phyloP scores from a whole-genome alignment of 768 basidiomycete genomes.

The Boletus rex-veris region DNA sequence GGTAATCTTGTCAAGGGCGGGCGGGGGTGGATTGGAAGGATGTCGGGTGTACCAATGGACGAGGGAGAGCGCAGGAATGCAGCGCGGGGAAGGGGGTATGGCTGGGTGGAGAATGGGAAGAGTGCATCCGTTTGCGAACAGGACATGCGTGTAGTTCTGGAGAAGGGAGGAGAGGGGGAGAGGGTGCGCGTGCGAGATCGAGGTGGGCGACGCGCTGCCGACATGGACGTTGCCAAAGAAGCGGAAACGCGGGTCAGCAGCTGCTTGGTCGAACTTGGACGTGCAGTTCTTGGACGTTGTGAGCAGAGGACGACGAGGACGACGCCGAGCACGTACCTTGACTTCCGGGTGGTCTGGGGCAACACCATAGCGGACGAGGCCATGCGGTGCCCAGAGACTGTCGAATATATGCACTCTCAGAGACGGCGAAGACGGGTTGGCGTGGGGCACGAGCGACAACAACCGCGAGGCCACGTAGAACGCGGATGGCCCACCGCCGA shows the following conservation, averaged over 20 bases:
- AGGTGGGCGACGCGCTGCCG: slow-evolving; percentile 30
- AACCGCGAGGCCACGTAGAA: slow-evolving; percentile 91
- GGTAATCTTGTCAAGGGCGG: slow-evolving; percentile 57
- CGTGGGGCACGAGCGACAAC: slow-evolving; percentile 55
- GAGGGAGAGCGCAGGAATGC: slow-evolving; percentile 71
- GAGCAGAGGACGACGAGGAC: slow-evolving; percentile 7
- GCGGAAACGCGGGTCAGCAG: slow-evolving; percentile 72
- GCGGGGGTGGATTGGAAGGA: slow-evolving; percentile 61
- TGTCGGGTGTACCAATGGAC: slow-evolving; percentile 98
- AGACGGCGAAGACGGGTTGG: slow-evolving; percentile 29
- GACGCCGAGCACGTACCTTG: slow-evolving; percentile 49
- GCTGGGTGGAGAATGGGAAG: slow-evolving; percentile 56
- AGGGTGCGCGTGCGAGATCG: slow-evolving; percentile 50
- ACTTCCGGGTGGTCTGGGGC: slow-evolving; percentile 99
- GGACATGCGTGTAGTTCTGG: slow-evolving; percentile 75
- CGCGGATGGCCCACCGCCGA: slow-evolving; percentile 95
- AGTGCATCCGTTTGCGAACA: slow-evolving; percentile 85
- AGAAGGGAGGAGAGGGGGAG: slow-evolving; percentile 62
- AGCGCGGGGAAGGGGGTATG: slow-evolving; percentile 47
- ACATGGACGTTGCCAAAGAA: slow-evolving; percentile 92
- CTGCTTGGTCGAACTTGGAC: slow-evolving; percentile 86
- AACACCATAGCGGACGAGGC: slow-evolving; percentile 92
- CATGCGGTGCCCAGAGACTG: slow-evolving; percentile 90
- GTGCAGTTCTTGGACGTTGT: slow-evolving; percentile 76
- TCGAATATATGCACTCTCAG: slow-evolving; percentile 85